Percentiles rank a stretch among this genome's conserved stretches.
Evolutionary conservation across 2,329 filamentous ascomycete species (phyloP).

Genomic region (Calonectria pseudoturangicola): DNA sequence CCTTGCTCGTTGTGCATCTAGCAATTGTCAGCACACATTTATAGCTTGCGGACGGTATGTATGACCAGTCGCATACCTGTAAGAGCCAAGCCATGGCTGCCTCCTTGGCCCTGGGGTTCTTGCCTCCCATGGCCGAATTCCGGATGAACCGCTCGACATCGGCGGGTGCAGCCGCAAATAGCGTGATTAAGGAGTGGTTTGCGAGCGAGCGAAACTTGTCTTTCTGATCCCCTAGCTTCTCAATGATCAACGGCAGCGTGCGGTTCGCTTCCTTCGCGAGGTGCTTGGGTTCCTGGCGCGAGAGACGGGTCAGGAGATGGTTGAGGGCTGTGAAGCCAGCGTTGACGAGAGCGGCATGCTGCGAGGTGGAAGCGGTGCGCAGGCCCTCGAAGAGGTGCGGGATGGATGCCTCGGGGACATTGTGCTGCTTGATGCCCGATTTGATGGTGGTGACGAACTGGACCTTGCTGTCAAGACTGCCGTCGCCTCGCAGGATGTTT

Average conservation of each 20-base stretch:
- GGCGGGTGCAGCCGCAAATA: conserved; percentile 80
- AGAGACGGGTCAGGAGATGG: conserved; percentile 90
- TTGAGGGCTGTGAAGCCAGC: conserved; percentile 91
- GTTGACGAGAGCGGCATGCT: conserved; percentile 85
- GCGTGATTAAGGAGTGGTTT: conserved; percentile 83
- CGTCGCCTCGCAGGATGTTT: conserved; percentile 75
- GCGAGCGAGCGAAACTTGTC: conserved; percentile 88
- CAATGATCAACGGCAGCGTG: conserved; percentile 84
- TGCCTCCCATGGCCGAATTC: conserved; percentile 85
- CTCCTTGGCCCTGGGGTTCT: conserved; percentile 90
- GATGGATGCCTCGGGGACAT: conserved; percentile 85
- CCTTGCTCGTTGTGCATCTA: conserved; percentile 88
- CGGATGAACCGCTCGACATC: conserved; percentile 89
- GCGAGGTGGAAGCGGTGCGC: conserved; percentile 83
- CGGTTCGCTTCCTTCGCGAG: conserved; percentile 81
- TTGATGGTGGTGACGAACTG: conserved; percentile 84
- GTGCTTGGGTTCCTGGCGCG: conserved; percentile 87
- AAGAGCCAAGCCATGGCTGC: conserved; percentile 89
- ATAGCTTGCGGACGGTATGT: not conserved
- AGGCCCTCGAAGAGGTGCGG: conserved; percentile 87
- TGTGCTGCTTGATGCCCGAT: conserved; percentile 93
- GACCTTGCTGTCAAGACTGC: conserved; percentile 81
- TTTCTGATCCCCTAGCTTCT: conserved; percentile 91
- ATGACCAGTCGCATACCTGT: conserved; percentile 70
- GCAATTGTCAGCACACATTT: conserved; percentile 39